phyloP scores from a whole-genome alignment of 2,329 filamentous ascomycete genomes.

The Thelonectria rubi region DNA sequence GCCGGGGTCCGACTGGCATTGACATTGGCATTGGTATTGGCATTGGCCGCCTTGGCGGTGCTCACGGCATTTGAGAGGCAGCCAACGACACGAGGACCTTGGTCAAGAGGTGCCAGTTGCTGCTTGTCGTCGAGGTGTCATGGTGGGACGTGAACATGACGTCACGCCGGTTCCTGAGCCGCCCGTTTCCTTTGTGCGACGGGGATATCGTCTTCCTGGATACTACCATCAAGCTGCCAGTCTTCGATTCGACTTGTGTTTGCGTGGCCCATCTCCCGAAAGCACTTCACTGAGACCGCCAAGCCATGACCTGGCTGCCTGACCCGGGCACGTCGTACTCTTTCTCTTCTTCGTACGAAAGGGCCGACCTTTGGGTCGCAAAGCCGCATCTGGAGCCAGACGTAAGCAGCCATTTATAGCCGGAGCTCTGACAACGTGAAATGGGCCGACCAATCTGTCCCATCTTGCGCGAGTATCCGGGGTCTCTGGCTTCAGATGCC shows the following conservation, averaged over 20 bases:
- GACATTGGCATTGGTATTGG: too few relatives aligned
- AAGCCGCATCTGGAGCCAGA: background rate
- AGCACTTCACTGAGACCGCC: background rate
- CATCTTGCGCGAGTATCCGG: background rate
- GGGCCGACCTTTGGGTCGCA: background rate
- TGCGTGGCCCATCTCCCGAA: too few relatives aligned
- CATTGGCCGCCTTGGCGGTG: background rate
- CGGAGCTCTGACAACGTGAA: conserved; percentile 11
- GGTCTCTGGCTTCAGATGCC: background rate
- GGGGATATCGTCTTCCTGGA: conserved; percentile 7
- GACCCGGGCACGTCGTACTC: background rate
- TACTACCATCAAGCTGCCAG: background rate
- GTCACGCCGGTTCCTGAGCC: conserved; percentile 13
- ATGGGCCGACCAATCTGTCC: conserved; percentile 16
- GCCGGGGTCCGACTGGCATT: background rate
- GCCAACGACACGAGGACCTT: background rate
- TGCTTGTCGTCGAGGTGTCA: background rate
- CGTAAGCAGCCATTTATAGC: conserved; percentile 1
- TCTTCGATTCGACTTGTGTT: background rate
- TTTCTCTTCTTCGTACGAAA: background rate
- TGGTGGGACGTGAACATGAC: conserved; percentile 19
- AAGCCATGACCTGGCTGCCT: background rate
- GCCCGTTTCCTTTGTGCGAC: background rate
- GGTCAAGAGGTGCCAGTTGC: too few relatives aligned
- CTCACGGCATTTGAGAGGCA: background rate